Percentiles rank a stretch among this genome's conserved stretches.
Evolutionary conservation across 139 green algal species (phyloP).

Genomic region (Auxenochlorella pyrenoidosa): DNA sequence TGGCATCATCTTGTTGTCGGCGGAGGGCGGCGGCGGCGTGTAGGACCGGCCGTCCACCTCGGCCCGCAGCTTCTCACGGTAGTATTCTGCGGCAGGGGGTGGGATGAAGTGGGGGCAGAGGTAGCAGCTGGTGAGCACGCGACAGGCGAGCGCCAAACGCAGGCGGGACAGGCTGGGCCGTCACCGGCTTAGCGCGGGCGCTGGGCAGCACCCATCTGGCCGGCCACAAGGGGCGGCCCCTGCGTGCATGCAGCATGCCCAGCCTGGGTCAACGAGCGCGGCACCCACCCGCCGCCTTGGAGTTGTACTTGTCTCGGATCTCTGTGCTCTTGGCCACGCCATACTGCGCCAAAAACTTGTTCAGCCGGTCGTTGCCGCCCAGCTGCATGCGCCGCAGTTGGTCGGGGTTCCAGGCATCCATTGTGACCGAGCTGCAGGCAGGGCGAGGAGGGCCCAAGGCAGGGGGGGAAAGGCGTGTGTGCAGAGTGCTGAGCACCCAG

Average conservation of each 20-base stretch:
- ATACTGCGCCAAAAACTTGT: constrained; percentile 92
- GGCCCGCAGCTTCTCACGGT: constrained; percentile 86
- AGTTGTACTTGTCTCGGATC: constrained; percentile 97
- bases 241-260: too few relatives aligned
- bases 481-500: too few relatives aligned
- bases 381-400: constrained; percentile 96
- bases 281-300: constrained; percentile 47
- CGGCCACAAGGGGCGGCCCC: too few relatives aligned
- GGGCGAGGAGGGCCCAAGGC: background rate
- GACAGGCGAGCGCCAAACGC: too few relatives aligned
- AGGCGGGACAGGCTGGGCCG: too few relatives aligned
- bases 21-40: constrained; percentile 64
- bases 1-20: constrained; percentile 25
- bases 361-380: constrained; percentile 92
- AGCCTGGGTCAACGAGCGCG: too few relatives aligned
- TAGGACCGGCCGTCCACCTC: constrained; percentile 84
- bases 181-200: too few relatives aligned
- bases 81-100: constrained; percentile 71
- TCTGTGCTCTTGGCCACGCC: constrained; percentile 89
- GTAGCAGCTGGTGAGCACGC: too few relatives aligned
- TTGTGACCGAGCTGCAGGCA: constrained; percentile 88
- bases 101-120: background rate
- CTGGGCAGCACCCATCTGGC: too few relatives aligned
- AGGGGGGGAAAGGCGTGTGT: background rate
- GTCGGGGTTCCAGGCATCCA: constrained; percentile 95